These are phyloP conservation scores for Piper betle DNA, from an alignment of 164 flowering plant species.

Conservation along the genomic window DNA sequence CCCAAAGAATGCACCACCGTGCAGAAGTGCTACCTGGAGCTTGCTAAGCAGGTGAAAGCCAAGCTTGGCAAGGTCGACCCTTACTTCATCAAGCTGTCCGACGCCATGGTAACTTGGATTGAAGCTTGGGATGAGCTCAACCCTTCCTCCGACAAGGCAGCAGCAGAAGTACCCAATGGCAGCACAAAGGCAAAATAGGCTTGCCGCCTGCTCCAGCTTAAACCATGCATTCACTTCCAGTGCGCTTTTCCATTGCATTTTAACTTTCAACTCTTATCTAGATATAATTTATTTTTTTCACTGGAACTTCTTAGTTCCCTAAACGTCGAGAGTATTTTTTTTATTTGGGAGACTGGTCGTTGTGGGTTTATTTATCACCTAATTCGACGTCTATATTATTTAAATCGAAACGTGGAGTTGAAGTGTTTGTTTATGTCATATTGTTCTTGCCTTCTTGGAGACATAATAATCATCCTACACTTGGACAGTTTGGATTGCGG, in stretches of 20 bases:
- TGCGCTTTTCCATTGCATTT: not conserved
- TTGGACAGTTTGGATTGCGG: no score
- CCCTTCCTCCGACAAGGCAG: conserved; percentile 6
- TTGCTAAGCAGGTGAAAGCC: conserved; percentile 34
- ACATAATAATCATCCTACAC: no score
- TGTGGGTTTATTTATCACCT: not conserved
- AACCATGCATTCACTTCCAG: not conserved
- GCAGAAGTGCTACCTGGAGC: conserved; percentile 39
- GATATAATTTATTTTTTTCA: not conserved
- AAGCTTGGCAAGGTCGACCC: conserved; percentile 33
- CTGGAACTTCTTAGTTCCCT: not conserved
- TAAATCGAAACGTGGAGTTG: no score
- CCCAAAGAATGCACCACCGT: conserved; percentile 35
- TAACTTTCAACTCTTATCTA: not conserved
- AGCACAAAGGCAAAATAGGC: not conserved
- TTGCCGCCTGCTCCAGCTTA: not conserved
- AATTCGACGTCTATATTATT: no score
- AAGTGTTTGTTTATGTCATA: not conserved
- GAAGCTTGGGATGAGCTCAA: conserved; percentile 48
- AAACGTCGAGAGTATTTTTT: not conserved
- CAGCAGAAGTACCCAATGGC: not conserved
- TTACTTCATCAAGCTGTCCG: conserved; percentile 38
- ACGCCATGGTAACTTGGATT: conserved; percentile 47
- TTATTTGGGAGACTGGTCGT: not conserved
- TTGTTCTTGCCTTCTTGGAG: no score